Base-by-base conservation (phyloP, 805 yeast genomes). In the Ogataea paraovalis region DNA sequence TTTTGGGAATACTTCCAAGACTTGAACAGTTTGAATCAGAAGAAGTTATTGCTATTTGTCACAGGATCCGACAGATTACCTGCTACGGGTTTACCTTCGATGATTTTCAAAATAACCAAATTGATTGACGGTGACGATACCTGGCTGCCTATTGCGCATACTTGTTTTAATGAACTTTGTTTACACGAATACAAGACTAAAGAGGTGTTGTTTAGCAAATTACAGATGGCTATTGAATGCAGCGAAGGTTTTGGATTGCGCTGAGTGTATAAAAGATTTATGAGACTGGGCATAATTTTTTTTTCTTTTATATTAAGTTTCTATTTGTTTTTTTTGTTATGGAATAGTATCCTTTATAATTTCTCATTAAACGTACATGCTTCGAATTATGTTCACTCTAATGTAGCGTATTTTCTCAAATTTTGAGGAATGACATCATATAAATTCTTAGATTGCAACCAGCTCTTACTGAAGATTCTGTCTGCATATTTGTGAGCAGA, bases 41-140 rank as follows among this genome's bases (percentile, higher is more conserved):
- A 81, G 52, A 78, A 76, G 55, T 69, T 92, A 39, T 66, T 92
- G 34, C 71, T 75, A 18, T 92, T 92, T 63, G 82, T 91, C 2
- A 91, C 97, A 0, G 97, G 98, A 0, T 84, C 96, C 1, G 96
- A 89, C 59, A 71, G 97, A 40, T 74, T 94, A 7, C 98, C 99
- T 0, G 96, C 97, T 0, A 87, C 96, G 0, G 99, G 99, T 0
- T 74, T 89, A 25, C 83, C 86, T 27, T 83, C 85, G 44, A 68
- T 92, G 69, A 73, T 74, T 39, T 83, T 94, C 58, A 83, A 83
- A 50, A 78, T 92, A n/a, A 78, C 84, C 14, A 76, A 77, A 46
- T 57, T 70, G 12, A 47, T 43, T 6, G 57, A 50, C 32, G 47
- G 42, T 21, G 51, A 43, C 13, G 8, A 36, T 13, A 69, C 70